Evolutionary conservation across 805 yeast genomes (phyloP).

Genomic region (Kodamaea restingae): DNA sequence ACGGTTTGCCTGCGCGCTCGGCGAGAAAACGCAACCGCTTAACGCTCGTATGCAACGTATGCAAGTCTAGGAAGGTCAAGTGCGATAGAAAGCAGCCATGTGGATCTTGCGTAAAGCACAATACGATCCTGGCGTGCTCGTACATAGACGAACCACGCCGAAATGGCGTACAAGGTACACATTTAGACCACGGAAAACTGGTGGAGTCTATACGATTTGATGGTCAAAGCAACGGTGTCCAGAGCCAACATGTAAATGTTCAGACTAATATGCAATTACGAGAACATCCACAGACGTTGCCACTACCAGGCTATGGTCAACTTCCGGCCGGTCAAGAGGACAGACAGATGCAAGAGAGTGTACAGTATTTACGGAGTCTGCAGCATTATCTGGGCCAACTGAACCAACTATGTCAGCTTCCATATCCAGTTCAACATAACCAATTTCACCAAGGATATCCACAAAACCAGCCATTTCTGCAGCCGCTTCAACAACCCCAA

Average conservation of each 20-base stretch:
- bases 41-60: slow-evolving; percentile 18
- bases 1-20: not conserved
- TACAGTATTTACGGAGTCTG: no score
- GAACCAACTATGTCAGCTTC: not conserved
- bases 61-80: slow-evolving; percentile 19
- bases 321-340: no score
- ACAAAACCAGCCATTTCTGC: no score
- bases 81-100: slow-evolving; percentile 16
- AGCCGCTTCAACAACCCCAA: no score
- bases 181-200: not conserved
- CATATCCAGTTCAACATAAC: not conserved
- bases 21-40: slow-evolving; percentile 9
- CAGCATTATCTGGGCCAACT: not conserved
- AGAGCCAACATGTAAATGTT: no score
- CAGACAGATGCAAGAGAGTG: no score
- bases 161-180: not conserved
- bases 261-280: no score
- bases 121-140: slow-evolving; percentile 11
- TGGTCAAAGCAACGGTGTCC: no score
- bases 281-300: no score
- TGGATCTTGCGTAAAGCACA: slow-evolving; percentile 13
- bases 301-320: no score
- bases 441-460: not conserved
- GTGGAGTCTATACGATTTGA: not conserved
- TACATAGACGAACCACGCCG: slow-evolving; percentile 9